Evolutionary conservation across 805 yeast genomes (phyloP).

Genomic region (Candida boidinii): DNA sequence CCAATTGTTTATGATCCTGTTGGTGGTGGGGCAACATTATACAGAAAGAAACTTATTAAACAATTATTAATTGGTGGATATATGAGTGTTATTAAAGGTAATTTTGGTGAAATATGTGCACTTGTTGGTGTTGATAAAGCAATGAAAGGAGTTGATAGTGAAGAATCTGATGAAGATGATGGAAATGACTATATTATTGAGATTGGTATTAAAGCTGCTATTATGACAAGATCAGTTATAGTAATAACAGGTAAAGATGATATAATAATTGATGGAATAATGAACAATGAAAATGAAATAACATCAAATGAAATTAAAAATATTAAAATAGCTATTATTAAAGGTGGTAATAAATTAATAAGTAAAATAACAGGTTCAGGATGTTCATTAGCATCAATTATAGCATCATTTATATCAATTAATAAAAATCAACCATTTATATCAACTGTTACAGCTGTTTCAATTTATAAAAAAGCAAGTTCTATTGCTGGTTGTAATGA

Average conservation of each 20-base stretch:
- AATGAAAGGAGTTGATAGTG: conserved; percentile 73
- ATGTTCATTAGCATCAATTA: conserved; percentile 69
- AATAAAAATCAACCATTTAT: conserved; percentile 28
- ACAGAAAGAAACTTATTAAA: conserved; percentile 41
- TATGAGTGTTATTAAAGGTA: conserved; percentile 71
- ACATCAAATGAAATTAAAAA: conserved; percentile 8
- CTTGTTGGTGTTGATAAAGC: conserved; percentile 38
- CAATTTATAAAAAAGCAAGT: conserved; percentile 56
- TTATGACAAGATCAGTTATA: conserved; percentile 45
- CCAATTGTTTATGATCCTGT: conserved; percentile 86
- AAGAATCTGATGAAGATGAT: conserved; percentile 8
- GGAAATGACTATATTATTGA: conserved; percentile 21
- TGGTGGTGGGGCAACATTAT: conserved; percentile 77
- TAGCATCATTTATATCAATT: conserved; percentile 51
- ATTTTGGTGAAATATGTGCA: conserved; percentile 67
- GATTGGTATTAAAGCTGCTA: conserved; percentile 43
- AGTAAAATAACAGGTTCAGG: conserved; percentile 75
- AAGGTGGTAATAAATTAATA: conserved; percentile 59
- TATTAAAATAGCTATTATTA: conserved; percentile 25
- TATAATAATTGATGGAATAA: conserved; percentile 37
- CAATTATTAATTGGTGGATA: conserved; percentile 47
- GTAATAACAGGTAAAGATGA: conserved; percentile 64
- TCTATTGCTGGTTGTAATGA: no score
- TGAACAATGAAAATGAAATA: conserved; percentile 10
- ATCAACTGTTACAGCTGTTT: conserved; percentile 48